Percentiles rank a stretch among this genome's conserved stretches.
Evolutionary conservation across 1,139 yeast genomes (phyloP).

Genomic region (Entelexis paramagnoliae): DNA sequence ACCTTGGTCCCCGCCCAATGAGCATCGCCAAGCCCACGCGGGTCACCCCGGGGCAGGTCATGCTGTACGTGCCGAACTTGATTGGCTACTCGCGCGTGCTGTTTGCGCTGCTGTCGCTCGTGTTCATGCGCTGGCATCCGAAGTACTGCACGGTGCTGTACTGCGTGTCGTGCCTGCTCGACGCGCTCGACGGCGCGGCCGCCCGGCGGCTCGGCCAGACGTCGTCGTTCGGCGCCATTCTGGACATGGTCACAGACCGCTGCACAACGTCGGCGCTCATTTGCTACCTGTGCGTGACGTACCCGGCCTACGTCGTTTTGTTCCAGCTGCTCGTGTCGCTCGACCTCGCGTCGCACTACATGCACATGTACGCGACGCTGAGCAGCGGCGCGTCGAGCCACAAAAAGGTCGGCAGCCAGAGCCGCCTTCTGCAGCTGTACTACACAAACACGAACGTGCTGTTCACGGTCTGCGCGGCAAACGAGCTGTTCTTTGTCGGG

Average conservation of each 20-base stretch:
- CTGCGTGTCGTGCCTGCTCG: slow-evolving; percentile 80
- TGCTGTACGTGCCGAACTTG: slow-evolving; percentile 76
- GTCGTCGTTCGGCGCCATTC: slow-evolving; percentile 86
- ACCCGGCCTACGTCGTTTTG: slow-evolving; percentile 54
- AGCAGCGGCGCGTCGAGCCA: slow-evolving; percentile 72
- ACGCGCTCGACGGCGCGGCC: slow-evolving; percentile 94
- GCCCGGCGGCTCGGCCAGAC: slow-evolving; percentile 87
- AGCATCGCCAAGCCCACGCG: neutral
- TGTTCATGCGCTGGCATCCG: slow-evolving; percentile 77
- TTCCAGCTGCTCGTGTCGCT: slow-evolving; percentile 81
- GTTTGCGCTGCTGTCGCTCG: slow-evolving; percentile 69
- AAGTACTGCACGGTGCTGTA: slow-evolving; percentile 64
- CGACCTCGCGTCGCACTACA: slow-evolving; percentile 91
- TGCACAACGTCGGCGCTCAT: slow-evolving; percentile 89
- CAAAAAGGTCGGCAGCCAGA: slow-evolving; percentile 66
- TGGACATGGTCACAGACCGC: slow-evolving; percentile 98
- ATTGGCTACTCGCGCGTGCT: slow-evolving; percentile 80
- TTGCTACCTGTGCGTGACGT: slow-evolving; percentile 71
- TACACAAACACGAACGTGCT: slow-evolving; percentile 77
- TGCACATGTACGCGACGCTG: slow-evolving; percentile 96
- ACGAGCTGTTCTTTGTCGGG: slow-evolving; percentile 87
- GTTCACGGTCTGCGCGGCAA: slow-evolving; percentile 81
- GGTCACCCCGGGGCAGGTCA: slow-evolving; percentile 31
- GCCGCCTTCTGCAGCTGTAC: slow-evolving; percentile 67
- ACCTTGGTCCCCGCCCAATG: neutral